phyloP scores from a whole-genome alignment of 768 basidiomycete genomes.

The Boletus eberwhitei region DNA sequence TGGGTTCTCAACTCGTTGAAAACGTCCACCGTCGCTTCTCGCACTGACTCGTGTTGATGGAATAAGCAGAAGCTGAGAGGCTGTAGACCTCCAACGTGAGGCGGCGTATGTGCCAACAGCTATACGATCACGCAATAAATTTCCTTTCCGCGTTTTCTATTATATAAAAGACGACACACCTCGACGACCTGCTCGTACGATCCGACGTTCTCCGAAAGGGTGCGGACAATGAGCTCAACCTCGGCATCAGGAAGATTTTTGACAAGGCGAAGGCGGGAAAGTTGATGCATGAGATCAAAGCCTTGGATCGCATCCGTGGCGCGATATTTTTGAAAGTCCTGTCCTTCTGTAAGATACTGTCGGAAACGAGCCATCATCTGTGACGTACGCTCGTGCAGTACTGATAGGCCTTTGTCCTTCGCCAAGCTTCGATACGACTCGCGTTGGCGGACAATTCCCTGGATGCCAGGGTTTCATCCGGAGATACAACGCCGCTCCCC shows the following conservation, averaged over 20 bases:
- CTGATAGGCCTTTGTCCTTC: conserved; percentile 76
- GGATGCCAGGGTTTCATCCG: conserved; percentile 61
- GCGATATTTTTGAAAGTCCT: conserved; percentile 68
- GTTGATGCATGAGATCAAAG: conserved; percentile 84
- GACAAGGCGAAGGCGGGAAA: conserved; percentile 72
- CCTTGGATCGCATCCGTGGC: conserved; percentile 62
- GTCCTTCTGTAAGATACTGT: conserved; percentile 8
- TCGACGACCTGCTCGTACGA: conserved; percentile 89
- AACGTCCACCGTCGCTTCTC: conserved; percentile 78
- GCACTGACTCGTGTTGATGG: conserved; percentile 75
- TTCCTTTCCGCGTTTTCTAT: too few species aligned
- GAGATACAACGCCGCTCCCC: conserved; percentile 80
- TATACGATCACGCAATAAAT: conserved; percentile 30
- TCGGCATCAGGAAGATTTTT: conserved; percentile 74
- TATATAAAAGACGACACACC: conserved; percentile 41
- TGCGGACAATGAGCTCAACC: conserved; percentile 68
- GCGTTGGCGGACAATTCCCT: conserved; percentile 76
- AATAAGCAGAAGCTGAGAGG: conserved; percentile 89
- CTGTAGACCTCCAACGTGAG: conserved; percentile 77
- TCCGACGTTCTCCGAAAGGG: conserved; percentile 66
- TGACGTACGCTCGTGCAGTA: conserved; percentile 62
- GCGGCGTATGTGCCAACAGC: conserved; percentile 77
- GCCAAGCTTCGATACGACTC: conserved; percentile 91
- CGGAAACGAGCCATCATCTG: background rate
- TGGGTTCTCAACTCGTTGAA: conserved; percentile 75